Conservation (phyloP, 176 grass and related monocot species). For the Rhynchospora tenuis region DNA sequence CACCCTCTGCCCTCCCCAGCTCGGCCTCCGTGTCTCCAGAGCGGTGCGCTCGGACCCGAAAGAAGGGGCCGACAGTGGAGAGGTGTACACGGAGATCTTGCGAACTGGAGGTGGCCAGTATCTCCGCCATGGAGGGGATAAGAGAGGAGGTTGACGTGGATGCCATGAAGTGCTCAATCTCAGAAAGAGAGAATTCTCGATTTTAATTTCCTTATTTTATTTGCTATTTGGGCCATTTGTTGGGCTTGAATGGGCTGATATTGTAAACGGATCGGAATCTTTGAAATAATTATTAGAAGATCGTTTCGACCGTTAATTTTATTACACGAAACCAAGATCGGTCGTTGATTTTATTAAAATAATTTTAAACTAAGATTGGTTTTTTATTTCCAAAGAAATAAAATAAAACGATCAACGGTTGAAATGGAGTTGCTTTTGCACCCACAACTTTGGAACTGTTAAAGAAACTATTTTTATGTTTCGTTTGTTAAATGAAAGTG, state of each 20-base stretch:
- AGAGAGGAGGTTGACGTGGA: not conserved
- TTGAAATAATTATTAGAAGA: too few species aligned
- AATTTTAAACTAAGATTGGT: too few species aligned
- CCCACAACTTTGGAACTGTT: too few species aligned
- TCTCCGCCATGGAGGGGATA: slow-evolving; percentile 66
- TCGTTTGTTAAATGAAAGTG: too few species aligned
- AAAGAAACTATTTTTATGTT: too few species aligned
- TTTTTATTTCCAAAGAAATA: too few species aligned
- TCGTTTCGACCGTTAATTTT: too few species aligned
- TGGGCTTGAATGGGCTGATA: not conserved
- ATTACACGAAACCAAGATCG: too few species aligned
- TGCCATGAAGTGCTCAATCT: not conserved
- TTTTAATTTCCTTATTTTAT: not conserved
- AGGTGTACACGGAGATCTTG: slow-evolving; percentile 58
- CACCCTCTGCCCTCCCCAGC: slow-evolving; percentile 70
- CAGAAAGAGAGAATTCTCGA: not conserved
- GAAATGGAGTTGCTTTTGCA: too few species aligned
- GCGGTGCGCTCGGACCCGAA: slow-evolving; percentile 39
- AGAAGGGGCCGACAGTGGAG: slow-evolving; percentile 61
- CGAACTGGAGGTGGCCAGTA: slow-evolving; percentile 44
- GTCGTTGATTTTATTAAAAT: too few species aligned
- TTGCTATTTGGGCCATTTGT: not conserved
- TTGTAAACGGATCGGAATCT: too few species aligned
- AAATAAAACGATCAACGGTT: too few species aligned
- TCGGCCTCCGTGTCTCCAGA: slow-evolving; percentile 6